phyloP scores from a whole-genome alignment of 2,329 filamentous ascomycete genomes.

The Thelonectria discophora region DNA sequence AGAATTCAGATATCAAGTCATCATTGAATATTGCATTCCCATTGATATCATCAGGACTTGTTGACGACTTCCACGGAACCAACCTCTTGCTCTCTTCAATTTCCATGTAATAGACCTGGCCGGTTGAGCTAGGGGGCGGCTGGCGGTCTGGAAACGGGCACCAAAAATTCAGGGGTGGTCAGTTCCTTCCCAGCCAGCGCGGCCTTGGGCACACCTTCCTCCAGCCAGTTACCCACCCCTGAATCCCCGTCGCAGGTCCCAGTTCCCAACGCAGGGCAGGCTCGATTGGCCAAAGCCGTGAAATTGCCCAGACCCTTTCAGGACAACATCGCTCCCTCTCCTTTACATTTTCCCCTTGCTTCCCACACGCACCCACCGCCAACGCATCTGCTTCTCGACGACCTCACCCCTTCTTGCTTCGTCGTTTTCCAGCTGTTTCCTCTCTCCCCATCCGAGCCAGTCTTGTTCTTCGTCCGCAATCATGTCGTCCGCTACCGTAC shows the following conservation, averaged over 20 bases:
- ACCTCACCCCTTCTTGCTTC: constrained; percentile 31
- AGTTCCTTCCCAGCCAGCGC: constrained; percentile 5
- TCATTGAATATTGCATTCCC: background rate
- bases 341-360: constrained; percentile 47
- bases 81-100: constrained; percentile 29
- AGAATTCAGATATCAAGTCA: too few relatives aligned
- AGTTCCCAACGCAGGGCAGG: constrained; percentile 36
- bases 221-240: constrained; percentile 40
- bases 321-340: constrained; percentile 42
- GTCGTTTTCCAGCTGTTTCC: constrained; percentile 28
- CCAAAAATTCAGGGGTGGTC: constrained; percentile 25
- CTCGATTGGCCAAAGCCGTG: constrained; percentile 45
- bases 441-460: constrained; percentile 22
- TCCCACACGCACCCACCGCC: constrained; percentile 42
- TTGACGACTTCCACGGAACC: background rate
- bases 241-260: constrained; percentile 33
- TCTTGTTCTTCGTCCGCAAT: constrained; percentile 27
- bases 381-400: constrained; percentile 36
- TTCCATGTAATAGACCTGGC: constrained; percentile 21
- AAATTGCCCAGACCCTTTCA: constrained; percentile 46
- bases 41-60: background rate
- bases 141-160: constrained; percentile 42
- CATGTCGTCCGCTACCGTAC: constrained; percentile 49
- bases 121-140: constrained; percentile 34
- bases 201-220: constrained; percentile 14